Evolutionary conservation across 768 basidiomycete genomes (phyloP).

Genomic region (Dioszegia aurantiaca): DNA sequence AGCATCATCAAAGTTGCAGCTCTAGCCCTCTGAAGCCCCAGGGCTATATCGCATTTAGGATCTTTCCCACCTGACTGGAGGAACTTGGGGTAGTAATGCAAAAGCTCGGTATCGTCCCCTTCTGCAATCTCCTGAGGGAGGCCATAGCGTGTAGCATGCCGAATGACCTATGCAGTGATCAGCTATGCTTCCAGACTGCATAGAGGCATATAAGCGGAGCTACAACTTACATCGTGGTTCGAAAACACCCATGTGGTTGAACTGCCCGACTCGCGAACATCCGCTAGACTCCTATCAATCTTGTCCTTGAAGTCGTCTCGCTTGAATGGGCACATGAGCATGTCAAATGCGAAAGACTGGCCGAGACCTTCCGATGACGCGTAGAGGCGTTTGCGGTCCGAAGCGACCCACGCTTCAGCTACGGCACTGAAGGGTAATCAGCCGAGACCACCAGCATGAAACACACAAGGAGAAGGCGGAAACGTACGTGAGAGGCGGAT

Average conservation of each 20-base stretch:
- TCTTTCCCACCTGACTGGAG: constrained; percentile 18
- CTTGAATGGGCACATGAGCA: constrained; percentile 34
- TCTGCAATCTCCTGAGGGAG: constrained; percentile 20
- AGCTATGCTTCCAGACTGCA: too few species aligned
- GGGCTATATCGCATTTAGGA: constrained; percentile 22
- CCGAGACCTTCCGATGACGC: constrained; percentile 39
- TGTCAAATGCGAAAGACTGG: constrained; percentile 44
- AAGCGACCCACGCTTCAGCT: constrained; percentile 42
- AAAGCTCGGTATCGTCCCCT: constrained; percentile 7
- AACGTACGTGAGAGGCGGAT: constrained; percentile 43
- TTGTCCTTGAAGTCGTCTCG: constrained; percentile 24
- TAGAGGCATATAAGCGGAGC: too few species aligned
- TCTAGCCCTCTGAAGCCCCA: constrained; percentile 27
- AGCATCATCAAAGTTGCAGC: constrained; percentile 41
- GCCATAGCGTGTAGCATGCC: constrained; percentile 40
- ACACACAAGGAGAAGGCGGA: background rate
- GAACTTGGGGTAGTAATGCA: constrained; percentile 19
- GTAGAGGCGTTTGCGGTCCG: constrained; percentile 34
- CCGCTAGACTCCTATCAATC: constrained; percentile 24
- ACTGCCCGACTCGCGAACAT: constrained; percentile 16
- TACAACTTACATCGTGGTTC: constrained; percentile 23
- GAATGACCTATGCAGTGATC: constrained; percentile 24
- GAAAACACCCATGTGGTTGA: constrained; percentile 43
- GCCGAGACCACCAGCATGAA: background rate
- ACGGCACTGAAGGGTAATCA: constrained; percentile 32